Evolutionary conservation across 768 basidiomycete genomes (phyloP), one percentile per base, ranked within the genome.

Genomic region (Boletus tomentosulus): DNA sequence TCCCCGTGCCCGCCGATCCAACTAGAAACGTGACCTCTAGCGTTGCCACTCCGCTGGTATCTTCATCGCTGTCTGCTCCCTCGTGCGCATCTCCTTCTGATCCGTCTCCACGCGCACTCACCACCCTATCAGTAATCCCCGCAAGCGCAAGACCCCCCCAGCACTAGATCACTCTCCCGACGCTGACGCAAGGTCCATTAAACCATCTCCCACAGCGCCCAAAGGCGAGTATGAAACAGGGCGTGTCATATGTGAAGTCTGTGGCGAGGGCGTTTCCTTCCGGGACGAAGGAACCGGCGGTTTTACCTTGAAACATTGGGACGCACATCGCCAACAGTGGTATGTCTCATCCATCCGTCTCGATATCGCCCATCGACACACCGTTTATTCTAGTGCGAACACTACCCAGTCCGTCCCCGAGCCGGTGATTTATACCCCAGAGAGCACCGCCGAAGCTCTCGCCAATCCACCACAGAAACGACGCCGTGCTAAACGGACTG

Each of bases 401-500:
- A 63, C 69, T 9, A 67, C 71, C 38, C 69, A 71, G 58, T 57
- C 62, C 7, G 66, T 57, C n/a, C 64, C 58, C 6, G 69, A 72
- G 16, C 68, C 76, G 6, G 72, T 77, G 15, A 73, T 76, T 31
- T 75, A 74, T 60, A 75, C 74, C 28, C 77, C 76, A 6, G 74
- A 73, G 57, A 72, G 66, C 54, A 67, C 73, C 15, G 73, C 70
- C 13, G 73, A 76, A 55, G 65, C 72, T 13, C 69, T 74, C n/a
- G 67, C 74, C 2, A 75, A 78, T 61, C 78, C 78, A 4, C 77
- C 79, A 0, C 68, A 77, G 13, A 87, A 88, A 63, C 82, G 86
- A 19, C 80, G 87, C 4, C 78, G 87, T 31, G 85, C 87, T 0
- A 89, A 89, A 62, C 79, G 87, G 35, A 84, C 86, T 0, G 88